phyloP scores from a whole-genome alignment of 345 rosid species.

The Pseudoturritis turrita region DNA sequence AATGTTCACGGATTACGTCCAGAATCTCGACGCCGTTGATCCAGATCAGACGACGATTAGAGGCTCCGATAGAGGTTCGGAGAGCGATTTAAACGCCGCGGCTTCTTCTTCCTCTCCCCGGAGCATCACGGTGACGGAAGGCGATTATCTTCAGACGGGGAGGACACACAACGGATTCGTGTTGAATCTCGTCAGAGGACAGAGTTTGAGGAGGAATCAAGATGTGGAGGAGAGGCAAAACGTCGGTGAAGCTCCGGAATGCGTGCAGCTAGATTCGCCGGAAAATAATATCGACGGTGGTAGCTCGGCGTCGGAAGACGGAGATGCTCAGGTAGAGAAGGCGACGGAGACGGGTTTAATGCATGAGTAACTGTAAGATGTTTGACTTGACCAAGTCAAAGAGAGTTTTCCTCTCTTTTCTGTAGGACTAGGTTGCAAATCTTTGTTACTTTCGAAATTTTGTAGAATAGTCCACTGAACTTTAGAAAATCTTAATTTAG shows the following conservation, averaged over 20 bases:
- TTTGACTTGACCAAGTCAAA: neutral
- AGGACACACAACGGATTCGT: slow-evolving; percentile 62
- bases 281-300: slow-evolving; percentile 57
- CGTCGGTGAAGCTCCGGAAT: slow-evolving; percentile 49
- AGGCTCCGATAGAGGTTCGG: slow-evolving; percentile 43
- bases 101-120: slow-evolving; percentile 19
- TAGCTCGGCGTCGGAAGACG: slow-evolving; percentile 64
- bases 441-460: neutral
- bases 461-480: neutral
- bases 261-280: slow-evolving; percentile 57
- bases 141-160: slow-evolving; percentile 82
- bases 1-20: slow-evolving; percentile 68
- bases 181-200: slow-evolving; percentile 69
- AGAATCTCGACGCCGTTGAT: slow-evolving; percentile 45
- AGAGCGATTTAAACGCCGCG: slow-evolving; percentile 36
- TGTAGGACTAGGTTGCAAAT: neutral
- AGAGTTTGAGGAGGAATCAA: slow-evolving; percentile 39
- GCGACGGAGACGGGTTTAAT: neutral
- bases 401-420: neutral
- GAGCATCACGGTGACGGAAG: slow-evolving; percentile 69
- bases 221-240: slow-evolving; percentile 33
- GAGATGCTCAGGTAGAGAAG: slow-evolving; percentile 11
- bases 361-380: neutral
- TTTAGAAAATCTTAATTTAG: neutral
- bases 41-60: slow-evolving; percentile 31